Evolutionary conservation across 176 grass and related monocot species (phyloP).

Genomic region (Aegilops speltoides): DNA sequence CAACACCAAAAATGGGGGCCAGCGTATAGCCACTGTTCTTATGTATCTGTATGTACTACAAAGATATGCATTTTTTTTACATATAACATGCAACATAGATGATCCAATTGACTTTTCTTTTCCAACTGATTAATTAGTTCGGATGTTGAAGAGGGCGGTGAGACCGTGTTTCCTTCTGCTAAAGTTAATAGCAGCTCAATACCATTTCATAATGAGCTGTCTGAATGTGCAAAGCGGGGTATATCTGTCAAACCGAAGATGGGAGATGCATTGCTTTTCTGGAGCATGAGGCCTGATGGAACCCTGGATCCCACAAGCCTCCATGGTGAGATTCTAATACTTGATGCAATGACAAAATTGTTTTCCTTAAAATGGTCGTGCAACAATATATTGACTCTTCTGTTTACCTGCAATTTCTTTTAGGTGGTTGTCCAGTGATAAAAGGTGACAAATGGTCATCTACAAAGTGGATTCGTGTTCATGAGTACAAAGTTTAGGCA

Average conservation of each 20-base stretch:
- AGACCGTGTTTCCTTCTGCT: conserved; percentile 79
- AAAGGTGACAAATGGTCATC: conserved; percentile 96
- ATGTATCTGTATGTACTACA: conserved; percentile 93
- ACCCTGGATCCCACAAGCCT: conserved; percentile 77
- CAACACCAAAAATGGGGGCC: conserved; percentile 90
- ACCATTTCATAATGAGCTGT: conserved; percentile 77
- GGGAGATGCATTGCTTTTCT: conserved; percentile 98
- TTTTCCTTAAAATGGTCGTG: neutral
- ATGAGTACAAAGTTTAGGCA: conserved; percentile 74
- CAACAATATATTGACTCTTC: neutral
- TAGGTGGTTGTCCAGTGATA: conserved; percentile 88
- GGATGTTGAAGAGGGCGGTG: conserved; percentile 97
- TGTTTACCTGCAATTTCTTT: conserved; percentile 12
- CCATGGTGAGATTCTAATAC: conserved; percentile 64
- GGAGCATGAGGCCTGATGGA: conserved; percentile 96
- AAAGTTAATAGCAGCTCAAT: conserved; percentile 79
- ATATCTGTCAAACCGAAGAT: conserved; percentile 90
- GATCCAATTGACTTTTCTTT: conserved; percentile 30
- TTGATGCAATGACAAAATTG: neutral
- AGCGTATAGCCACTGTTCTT: conserved; percentile 93
- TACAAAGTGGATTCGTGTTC: conserved; percentile 90
- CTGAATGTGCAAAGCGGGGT: conserved; percentile 77
- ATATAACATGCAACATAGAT: neutral
- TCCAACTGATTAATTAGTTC: conserved; percentile 58
- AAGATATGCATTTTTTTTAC: neutral